These are phyloP conservation scores for Pestalotiopsis sp. DNA, from an alignment of 2,329 filamentous ascomycete genomes.

Conservation along the genomic window DNA sequence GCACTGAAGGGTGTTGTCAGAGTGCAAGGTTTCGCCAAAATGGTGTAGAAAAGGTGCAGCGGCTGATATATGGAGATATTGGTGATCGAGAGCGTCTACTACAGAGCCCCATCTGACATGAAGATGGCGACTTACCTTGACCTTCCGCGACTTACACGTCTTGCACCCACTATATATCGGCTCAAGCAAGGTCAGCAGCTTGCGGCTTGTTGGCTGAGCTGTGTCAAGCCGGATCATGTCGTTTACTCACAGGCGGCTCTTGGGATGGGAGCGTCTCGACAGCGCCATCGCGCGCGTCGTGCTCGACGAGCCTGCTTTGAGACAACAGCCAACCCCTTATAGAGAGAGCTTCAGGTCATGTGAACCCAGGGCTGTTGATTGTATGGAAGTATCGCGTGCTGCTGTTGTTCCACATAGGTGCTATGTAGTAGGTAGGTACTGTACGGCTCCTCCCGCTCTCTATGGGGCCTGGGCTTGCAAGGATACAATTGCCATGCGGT, in stretches of 20 bases:
- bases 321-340: not conserved
- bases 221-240: not conserved
- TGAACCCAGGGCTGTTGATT: no score
- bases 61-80: no score
- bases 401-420: not conserved
- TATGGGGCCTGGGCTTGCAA: not conserved
- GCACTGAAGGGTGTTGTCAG: not conserved
- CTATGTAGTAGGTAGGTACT: no score
- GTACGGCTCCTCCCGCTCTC: not conserved
- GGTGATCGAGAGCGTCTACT: no score
- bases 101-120: not conserved
- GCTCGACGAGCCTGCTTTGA: not conserved
- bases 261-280: slow-evolving; percentile 5
- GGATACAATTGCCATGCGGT: not conserved
- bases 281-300: not conserved
- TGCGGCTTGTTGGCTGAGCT: not conserved
- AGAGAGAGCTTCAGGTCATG: not conserved
- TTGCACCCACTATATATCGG: not conserved
- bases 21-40: not conserved
- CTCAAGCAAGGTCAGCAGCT: not conserved
- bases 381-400: not conserved
- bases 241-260: slow-evolving; percentile 7
- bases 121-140: not conserved
- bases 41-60: not conserved
- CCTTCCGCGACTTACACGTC: slow-evolving; percentile 8